Base-by-base conservation (phyloP, 176 grass and related monocot species). In the Puccinellia tenuiflora region DNA sequence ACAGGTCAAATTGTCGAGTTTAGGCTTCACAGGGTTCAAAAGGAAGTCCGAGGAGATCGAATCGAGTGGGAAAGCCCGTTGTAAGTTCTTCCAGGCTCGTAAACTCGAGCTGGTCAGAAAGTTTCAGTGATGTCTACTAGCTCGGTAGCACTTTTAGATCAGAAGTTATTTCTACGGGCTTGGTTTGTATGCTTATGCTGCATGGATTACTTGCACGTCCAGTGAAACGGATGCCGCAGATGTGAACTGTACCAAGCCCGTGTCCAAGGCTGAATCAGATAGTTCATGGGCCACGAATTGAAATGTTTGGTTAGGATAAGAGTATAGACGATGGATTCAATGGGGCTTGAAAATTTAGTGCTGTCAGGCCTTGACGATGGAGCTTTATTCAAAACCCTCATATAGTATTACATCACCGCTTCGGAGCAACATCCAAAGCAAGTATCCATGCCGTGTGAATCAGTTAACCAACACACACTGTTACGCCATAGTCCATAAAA, bases 21-120 rank as follows among this genome's bases (percentile, higher is more conserved):
- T 98, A 74, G 92, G 92, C 13, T 92, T 98, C 81, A 88, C 87
- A 18, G 89, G 91, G 79, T 95, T 87, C 47, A 88, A 98, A 86
- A 93, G 85, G 64, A 93, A 95, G 68, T 90, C 65, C 0, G 92
- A 95, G 86, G 96, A 95, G 73, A 93, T 95, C 2, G 92, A 93
- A 53, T 98, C 93, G 4, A 93, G 80, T 26, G 96, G 96, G n/a
- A 95, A 95, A 90, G 93, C 89, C 28, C 90, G 89, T 17, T 95
- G 89, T 86, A 98, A 92, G 68, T 98, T 98, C 91, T 95, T 95
- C 81, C 89, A 95, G 80, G 65, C 86, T 31, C 89, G 92, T 5
- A 95, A 92, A 83, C 92, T 98, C 6, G 86, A 98, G 86, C 53
- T 91, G 31, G 62, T 95, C 54, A 88, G 77, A 4, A 92, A 91